A percentile compares a stretch with the other conserved stretches of the same genome.
These are phyloP conservation scores for Lumnitzera littorea DNA, from an alignment of 345 rosid genomes.

Conservation along the genomic window DNA sequence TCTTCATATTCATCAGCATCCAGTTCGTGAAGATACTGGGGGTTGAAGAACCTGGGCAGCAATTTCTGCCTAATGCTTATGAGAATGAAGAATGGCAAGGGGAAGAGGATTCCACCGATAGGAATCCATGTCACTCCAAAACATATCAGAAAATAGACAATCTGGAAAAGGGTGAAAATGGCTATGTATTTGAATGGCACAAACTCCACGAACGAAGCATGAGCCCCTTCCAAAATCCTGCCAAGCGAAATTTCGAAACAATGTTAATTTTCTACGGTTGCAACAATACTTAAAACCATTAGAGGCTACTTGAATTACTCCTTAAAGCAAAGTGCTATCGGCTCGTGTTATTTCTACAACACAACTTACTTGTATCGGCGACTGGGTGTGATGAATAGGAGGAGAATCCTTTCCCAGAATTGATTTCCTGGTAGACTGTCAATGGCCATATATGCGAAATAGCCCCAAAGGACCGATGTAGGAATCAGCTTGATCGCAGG, in stretches of 20 bases:
- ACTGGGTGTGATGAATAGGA: slow-evolving; percentile 81
- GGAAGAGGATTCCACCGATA: slow-evolving; percentile 83
- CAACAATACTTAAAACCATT: too few relatives aligned
- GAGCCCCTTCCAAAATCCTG: slow-evolving; percentile 77
- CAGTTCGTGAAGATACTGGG: slow-evolving; percentile 80
- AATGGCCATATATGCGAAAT: slow-evolving; percentile 91
- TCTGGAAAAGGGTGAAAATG: slow-evolving; percentile 70
- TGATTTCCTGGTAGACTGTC: slow-evolving; percentile 96
- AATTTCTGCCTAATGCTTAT: slow-evolving; percentile 84
- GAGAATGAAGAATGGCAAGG: slow-evolving; percentile 80
- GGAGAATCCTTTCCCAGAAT: slow-evolving; percentile 86
- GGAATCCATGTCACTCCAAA: slow-evolving; percentile 97
- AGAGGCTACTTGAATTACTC: too few relatives aligned
- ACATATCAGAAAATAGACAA: slow-evolving; percentile 63
- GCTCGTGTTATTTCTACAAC: too few relatives aligned
- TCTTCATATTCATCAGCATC: slow-evolving; percentile 96
- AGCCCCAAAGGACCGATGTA: slow-evolving; percentile 91
- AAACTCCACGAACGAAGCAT: slow-evolving; percentile 74
- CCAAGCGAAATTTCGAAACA: background rate
- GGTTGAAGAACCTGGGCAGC: slow-evolving; percentile 81
- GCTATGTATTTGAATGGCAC: slow-evolving; percentile 84
- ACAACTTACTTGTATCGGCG: slow-evolving; percentile 77
- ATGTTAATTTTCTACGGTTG: background rate
- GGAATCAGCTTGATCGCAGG: slow-evolving; percentile 81
- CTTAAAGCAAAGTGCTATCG: background rate